phyloP scores from a whole-genome alignment of 78 protist species.

The Emiliania huxleyi region DNA sequence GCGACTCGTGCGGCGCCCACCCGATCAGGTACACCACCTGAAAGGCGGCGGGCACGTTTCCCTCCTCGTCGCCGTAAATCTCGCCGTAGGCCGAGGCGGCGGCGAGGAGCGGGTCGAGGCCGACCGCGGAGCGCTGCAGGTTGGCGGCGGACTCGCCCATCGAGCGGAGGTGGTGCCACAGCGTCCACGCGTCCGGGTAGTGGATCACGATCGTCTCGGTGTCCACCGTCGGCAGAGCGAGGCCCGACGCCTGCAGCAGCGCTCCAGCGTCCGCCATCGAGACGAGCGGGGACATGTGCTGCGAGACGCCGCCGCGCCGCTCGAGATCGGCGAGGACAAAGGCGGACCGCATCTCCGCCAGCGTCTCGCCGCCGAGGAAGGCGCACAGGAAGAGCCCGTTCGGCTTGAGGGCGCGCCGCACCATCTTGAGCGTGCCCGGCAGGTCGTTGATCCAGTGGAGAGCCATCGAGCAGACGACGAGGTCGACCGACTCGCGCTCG shows the following conservation, averaged over 20 bases:
- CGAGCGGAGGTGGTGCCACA: background rate
- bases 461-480: background rate
- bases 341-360: background rate
- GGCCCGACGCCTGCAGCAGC: slow-evolving; percentile 1
- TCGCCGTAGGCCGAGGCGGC: slow-evolving; percentile 52
- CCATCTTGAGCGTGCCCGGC: background rate
- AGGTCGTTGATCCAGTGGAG: slow-evolving; percentile 41
- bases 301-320: slow-evolving; percentile 13
- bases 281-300: slow-evolving; percentile 16
- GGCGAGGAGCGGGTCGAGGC: slow-evolving; percentile 51
- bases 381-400: slow-evolving; percentile 30
- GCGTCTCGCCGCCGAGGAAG: slow-evolving; percentile 42
- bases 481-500: background rate
- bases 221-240: slow-evolving; percentile 15
- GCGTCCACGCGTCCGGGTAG: slow-evolving; percentile 5
- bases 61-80: slow-evolving; percentile 58
- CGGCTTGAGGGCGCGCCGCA: slow-evolving; percentile 21
- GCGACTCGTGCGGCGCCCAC: slow-evolving; percentile 74
- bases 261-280: slow-evolving; percentile 18
- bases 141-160: background rate
- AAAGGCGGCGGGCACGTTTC: slow-evolving; percentile 61
- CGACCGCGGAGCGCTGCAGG: background rate
- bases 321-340: slow-evolving; percentile 4
- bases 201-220: background rate
- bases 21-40: slow-evolving; percentile 62